Evolutionary conservation across 495 filamentous ascomycete species (phyloP).

Genomic region (Penicillium odoratum): DNA sequence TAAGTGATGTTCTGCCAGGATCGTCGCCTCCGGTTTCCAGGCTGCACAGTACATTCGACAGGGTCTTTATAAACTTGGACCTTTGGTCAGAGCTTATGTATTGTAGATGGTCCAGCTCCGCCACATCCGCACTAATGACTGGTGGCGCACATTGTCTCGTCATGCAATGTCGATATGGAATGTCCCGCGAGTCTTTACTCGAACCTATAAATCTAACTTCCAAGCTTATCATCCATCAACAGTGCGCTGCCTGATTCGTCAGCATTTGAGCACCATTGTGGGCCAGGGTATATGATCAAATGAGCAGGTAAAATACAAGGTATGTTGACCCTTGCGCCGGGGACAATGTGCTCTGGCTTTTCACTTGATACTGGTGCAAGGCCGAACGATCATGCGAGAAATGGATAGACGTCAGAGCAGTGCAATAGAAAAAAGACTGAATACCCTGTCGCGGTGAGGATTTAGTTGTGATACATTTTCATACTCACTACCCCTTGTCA

Average conservation of each 20-base stretch:
- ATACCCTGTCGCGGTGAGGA: neutral
- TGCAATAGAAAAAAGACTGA: neutral
- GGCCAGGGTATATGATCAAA: neutral
- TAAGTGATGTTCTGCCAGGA: neutral
- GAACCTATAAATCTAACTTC: neutral
- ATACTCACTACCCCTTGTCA: too few relatives aligned
- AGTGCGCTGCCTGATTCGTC: neutral
- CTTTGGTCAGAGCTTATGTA: neutral
- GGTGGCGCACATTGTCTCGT: neutral
- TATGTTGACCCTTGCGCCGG: neutral
- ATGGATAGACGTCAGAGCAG: neutral
- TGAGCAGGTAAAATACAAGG: neutral
- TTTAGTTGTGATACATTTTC: neutral
- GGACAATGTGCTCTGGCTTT: neutral
- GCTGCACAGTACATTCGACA: neutral
- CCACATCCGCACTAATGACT: neutral
- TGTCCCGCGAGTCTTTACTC: neutral
- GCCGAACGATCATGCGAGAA: neutral
- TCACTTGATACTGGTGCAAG: neutral
- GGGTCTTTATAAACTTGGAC: neutral
- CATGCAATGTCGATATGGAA: slow-evolving; percentile 1
- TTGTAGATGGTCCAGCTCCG: neutral
- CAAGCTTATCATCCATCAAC: neutral
- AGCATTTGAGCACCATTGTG: neutral
- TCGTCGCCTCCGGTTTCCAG: neutral